These are phyloP conservation scores for Trichoderma simmonsii DNA, from an alignment of 2,329 filamentous ascomycete species.

Conservation along the genomic window DNA sequence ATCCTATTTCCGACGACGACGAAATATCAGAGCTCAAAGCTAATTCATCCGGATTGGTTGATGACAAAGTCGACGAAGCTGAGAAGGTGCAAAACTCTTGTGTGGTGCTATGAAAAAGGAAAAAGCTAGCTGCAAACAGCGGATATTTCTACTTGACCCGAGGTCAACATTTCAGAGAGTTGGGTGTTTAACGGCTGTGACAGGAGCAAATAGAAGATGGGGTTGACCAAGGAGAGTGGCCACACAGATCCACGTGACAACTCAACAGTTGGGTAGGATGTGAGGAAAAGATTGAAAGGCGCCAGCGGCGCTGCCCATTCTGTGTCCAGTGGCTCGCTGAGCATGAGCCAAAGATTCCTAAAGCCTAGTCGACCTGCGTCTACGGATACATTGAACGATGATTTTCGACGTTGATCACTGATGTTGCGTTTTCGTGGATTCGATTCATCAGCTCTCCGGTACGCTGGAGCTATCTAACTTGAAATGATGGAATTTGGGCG, in stretches of 20 bases:
- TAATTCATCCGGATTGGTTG: conserved; percentile 51
- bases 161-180: too few species aligned
- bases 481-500: neutral
- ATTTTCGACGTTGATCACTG: conserved; percentile 63
- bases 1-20: conserved; percentile 60
- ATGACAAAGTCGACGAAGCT: neutral
- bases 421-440: neutral
- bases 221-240: neutral
- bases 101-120: neutral
- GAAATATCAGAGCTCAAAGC: conserved; percentile 51
- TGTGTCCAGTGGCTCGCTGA: conserved; percentile 25
- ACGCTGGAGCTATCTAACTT: neutral
- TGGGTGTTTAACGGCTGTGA: too few species aligned
- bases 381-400: conserved; percentile 41
- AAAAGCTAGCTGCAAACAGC: neutral
- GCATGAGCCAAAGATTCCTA: conserved; percentile 51
- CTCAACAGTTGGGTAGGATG: conserved; percentile 43
- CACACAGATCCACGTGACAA: neutral
- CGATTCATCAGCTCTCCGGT: neutral
- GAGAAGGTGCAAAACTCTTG: neutral
- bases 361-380: conserved; percentile 38
- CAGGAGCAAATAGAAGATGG: neutral
- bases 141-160: too few species aligned
- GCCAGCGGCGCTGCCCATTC: conserved; percentile 28
- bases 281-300: conserved; percentile 50